Evolutionary conservation across 2,329 filamentous ascomycete genomes (phyloP), one percentile per base, ranked within the genome.

Genomic region (Diaporthe aspalathi): DNA sequence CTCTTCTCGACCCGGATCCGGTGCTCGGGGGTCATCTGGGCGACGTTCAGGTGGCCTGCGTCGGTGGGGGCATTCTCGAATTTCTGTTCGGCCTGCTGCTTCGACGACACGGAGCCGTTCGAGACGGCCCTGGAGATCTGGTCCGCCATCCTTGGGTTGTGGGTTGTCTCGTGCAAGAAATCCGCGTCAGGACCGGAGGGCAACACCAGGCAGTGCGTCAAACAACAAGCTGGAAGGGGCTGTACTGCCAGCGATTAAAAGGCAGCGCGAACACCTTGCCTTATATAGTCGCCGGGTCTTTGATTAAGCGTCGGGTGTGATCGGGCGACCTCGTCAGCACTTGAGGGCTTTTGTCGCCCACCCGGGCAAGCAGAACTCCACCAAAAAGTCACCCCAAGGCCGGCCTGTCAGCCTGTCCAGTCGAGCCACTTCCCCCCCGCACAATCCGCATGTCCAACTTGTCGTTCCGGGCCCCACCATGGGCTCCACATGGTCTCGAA

Each of bases 1-100:
- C 84, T 86, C 79, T 87, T 88, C 80, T 94, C 92, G n/a, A 91
- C 86, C 17, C 78, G 77, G 0, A 78, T 77, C 16, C 90, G 87
- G 72, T 89, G 85, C 50, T 86, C 87, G 0, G 84, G 81, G 4
- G 60, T 72, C 70, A 72, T 72, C 35, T 68, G 56, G 5, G 70
- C 70, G 67, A 47, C 66, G 20, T 68, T 72, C n/a, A 70, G 50
- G 27, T 63, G 52, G 47, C 6, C n/a, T 14, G 53, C 49, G 43
- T 40, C 16, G 47, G 8, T 56, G 38, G 54, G 27, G 16, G 52
- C 67, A 40, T 45, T 50, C 50, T 72, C 70, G 43, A 70, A 24
- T 49, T 40, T 68, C 35, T 68, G 32, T 29, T 71, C 65, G 17
- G 63, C 27, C 45, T 72, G 67, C 70, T 72, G 70, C 14, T 45